Conservation (phyloP, 257 asterid species). For the Fraxinus pennsylvanica region DNA sequence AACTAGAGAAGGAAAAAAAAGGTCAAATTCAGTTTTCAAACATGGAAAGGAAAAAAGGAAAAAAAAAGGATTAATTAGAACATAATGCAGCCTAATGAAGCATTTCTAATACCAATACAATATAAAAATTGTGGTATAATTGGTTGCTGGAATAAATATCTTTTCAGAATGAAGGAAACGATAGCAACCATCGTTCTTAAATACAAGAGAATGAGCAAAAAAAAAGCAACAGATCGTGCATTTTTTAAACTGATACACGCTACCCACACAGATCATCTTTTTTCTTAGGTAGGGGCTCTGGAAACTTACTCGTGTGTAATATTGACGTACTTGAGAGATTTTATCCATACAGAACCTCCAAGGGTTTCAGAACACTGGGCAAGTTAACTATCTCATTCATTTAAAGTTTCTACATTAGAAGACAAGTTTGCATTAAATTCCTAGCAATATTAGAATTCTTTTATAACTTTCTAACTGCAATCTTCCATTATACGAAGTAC, state of each 20-base stretch:
- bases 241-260: not conserved
- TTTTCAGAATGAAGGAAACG: not conserved
- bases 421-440: not conserved
- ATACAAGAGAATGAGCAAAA: not conserved
- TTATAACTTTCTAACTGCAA: constrained; percentile 11
- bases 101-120: constrained; percentile 14
- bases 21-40: constrained; percentile 26
- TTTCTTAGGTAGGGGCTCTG: not conserved
- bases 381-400: not conserved
- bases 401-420: not conserved
- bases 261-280: not conserved
- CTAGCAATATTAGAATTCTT: constrained; percentile 16
- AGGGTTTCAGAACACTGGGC: not conserved
- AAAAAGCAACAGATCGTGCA: constrained; percentile 10
- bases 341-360: not conserved
- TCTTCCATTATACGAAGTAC: constrained; percentile 1
- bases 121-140: constrained; percentile 11
- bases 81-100: constrained; percentile 14
- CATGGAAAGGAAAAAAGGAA: not conserved
- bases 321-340: not conserved
- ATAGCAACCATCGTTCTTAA: not conserved
- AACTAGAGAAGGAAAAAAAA: constrained; percentile 39
- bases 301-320: not conserved
- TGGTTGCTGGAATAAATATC: not conserved
- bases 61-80: not conserved